Percentiles rank a stretch among this genome's conserved stretches.
Conservation (phyloP, 2,329 filamentous ascomycete genomes). For the Aspergillus tubingensis region DNA sequence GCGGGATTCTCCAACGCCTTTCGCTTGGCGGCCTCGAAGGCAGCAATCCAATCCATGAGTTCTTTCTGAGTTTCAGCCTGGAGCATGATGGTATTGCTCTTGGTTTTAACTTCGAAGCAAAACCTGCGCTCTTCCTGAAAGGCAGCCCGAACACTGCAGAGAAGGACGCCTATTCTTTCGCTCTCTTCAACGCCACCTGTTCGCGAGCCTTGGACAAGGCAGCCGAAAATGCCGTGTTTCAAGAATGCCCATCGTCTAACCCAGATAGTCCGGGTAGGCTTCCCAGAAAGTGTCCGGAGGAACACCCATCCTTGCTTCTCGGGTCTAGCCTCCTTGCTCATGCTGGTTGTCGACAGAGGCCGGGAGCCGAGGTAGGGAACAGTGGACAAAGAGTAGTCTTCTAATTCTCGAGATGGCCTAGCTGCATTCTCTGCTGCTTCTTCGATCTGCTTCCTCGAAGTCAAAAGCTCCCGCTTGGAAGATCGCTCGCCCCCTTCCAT, state of each 20-base stretch:
- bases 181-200: conserved; percentile 87
- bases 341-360: conserved; percentile 65
- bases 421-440: conserved; percentile 69
- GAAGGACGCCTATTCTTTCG: conserved; percentile 90
- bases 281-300: conserved; percentile 76
- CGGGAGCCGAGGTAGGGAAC: conserved; percentile 79
- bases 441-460: conserved; percentile 78
- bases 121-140: conserved; percentile 92
- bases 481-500: conserved; percentile 86
- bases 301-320: conserved; percentile 98
- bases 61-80: conserved; percentile 92
- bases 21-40: conserved; percentile 92
- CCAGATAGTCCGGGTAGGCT: conserved; percentile 89
- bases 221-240: conserved; percentile 93
- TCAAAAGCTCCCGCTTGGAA: conserved; percentile 78
- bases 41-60: conserved; percentile 90
- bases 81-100: conserved; percentile 82
- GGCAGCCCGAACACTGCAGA: conserved; percentile 89
- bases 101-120: conserved; percentile 98
- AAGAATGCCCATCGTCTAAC: conserved; percentile 93
- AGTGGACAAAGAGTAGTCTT: conserved; percentile 87
- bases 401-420: conserved; percentile 85
- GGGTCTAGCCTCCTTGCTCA: conserved; percentile 49
- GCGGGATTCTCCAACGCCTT: conserved; percentile 77
- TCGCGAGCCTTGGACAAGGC: conserved; percentile 78